Percentiles rank a stretch among this genome's conserved stretches.
Conservation (phyloP, 1,284 basidiomycete species). For the Cryptococcus sp. region DNA sequence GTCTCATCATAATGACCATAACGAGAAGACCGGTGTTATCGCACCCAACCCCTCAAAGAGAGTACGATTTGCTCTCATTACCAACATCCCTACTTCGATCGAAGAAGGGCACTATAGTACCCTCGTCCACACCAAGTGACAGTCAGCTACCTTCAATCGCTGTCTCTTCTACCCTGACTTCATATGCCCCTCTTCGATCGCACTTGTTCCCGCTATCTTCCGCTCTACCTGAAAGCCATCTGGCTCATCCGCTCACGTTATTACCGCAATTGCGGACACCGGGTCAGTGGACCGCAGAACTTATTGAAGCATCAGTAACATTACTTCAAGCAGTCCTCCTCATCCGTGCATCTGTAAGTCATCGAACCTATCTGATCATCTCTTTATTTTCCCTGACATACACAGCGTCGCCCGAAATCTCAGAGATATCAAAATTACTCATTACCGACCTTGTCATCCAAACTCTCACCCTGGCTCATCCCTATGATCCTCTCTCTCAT, state of each 20-base stretch:
- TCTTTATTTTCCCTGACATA: neutral
- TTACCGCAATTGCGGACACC: slow-evolving; percentile 25
- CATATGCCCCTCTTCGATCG: slow-evolving; percentile 57
- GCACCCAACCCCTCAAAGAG: slow-evolving; percentile 75
- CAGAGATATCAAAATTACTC: slow-evolving; percentile 19
- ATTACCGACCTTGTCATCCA: slow-evolving; percentile 35
- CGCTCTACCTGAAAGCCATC: slow-evolving; percentile 34
- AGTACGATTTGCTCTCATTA: slow-evolving; percentile 68
- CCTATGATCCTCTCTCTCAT: slow-evolving; percentile 32
- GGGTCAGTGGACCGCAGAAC: slow-evolving; percentile 31
- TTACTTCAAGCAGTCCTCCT: slow-evolving; percentile 59
- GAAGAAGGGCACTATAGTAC: slow-evolving; percentile 11
- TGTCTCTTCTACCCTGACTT: slow-evolving; percentile 19
- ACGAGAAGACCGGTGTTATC: slow-evolving; percentile 69
- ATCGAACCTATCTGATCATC: neutral
- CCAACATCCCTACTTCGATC: slow-evolving; percentile 39
- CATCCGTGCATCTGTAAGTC: slow-evolving; percentile 23
- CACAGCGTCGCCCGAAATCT: neutral
- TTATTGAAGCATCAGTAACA: slow-evolving; percentile 29
- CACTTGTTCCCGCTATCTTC: slow-evolving; percentile 42
- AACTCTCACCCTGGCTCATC: slow-evolving; percentile 32
- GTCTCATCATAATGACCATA: slow-evolving; percentile 63
- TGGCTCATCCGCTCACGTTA: slow-evolving; percentile 31
- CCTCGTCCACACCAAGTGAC: slow-evolving; percentile 54
- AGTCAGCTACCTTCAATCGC: slow-evolving; percentile 23